Conservation (phyloP, 2,329 filamentous ascomycete species). For the Penicillium aurantiogriseum region DNA sequence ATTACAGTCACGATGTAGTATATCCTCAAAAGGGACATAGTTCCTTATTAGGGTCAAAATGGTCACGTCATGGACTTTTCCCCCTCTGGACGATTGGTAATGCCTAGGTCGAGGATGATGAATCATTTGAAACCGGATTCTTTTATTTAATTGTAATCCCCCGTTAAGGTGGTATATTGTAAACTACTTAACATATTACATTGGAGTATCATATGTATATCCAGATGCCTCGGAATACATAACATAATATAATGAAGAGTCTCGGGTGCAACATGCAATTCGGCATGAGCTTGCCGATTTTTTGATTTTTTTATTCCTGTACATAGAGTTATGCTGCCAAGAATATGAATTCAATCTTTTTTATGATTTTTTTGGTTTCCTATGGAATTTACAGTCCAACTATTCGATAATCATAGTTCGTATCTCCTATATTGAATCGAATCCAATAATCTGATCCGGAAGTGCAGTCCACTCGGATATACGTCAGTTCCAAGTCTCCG, state of each 20-base stretch:
- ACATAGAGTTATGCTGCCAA: background rate
- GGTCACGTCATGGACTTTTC: background rate
- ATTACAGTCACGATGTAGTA: background rate
- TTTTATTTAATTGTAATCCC: background rate
- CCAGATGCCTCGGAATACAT: background rate
- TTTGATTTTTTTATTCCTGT: background rate
- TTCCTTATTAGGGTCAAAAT: background rate
- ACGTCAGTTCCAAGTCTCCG: conserved; percentile 19
- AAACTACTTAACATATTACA: too few species aligned
- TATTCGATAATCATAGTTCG: background rate
- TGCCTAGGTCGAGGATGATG: background rate
- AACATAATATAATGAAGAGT: background rate
- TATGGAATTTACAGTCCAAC: too few species aligned
- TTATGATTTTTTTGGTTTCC: background rate
- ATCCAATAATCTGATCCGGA: conserved; percentile 5
- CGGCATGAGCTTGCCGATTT: background rate
- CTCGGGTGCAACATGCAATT: background rate
- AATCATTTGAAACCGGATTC: background rate
- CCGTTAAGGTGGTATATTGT: too few species aligned
- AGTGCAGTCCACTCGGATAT: conserved; percentile 20
- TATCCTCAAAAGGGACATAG: background rate
- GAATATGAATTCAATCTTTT: background rate
- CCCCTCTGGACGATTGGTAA: too few species aligned
- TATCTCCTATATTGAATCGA: too few species aligned
- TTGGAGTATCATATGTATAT: too few species aligned